These are phyloP conservation scores for Tephrocybe sp. DNA, from an alignment of 768 basidiomycete species.

Conservation along the genomic window DNA sequence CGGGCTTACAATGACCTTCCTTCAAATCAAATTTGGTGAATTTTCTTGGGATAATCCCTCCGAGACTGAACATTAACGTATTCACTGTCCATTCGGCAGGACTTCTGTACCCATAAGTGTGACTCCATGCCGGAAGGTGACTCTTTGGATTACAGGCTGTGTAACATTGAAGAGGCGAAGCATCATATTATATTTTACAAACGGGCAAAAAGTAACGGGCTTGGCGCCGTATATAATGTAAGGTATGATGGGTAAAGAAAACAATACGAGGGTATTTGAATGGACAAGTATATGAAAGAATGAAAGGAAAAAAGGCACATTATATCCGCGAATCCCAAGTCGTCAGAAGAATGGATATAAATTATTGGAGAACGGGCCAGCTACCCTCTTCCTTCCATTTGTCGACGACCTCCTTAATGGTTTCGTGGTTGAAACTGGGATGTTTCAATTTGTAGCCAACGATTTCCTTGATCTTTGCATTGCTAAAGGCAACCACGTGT, in stretches of 20 bases:
- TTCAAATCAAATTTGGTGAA: too few species aligned
- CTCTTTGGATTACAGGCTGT: too few species aligned
- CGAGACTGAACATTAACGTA: too few species aligned
- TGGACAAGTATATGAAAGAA: conserved; percentile 10
- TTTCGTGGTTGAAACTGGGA: conserved; percentile 62
- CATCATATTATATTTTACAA: too few species aligned
- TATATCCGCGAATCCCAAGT: conserved; percentile 1
- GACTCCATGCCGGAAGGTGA: too few species aligned
- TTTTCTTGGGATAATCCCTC: too few species aligned
- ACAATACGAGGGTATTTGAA: conserved; percentile 2
- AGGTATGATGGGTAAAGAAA: conserved; percentile 1
- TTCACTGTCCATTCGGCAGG: too few species aligned
- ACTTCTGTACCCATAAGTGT: too few species aligned
- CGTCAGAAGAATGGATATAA: not conserved
- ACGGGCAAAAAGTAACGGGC: not conserved
- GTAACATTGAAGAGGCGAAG: too few species aligned
- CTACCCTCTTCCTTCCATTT: conserved; percentile 77
- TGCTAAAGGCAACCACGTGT: conserved; percentile 66
- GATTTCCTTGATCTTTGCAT: conserved; percentile 72
- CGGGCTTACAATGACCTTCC: too few species aligned
- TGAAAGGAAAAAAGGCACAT: conserved; percentile 9
- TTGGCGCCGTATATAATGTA: conserved; percentile 4
- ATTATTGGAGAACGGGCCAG: conserved; percentile 44
- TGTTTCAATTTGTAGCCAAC: conserved; percentile 65
- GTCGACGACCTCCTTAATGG: conserved; percentile 69